Evolutionary conservation across 305 asterid genomes (phyloP).

Genomic region (Stenogyne calaminthoides): DNA sequence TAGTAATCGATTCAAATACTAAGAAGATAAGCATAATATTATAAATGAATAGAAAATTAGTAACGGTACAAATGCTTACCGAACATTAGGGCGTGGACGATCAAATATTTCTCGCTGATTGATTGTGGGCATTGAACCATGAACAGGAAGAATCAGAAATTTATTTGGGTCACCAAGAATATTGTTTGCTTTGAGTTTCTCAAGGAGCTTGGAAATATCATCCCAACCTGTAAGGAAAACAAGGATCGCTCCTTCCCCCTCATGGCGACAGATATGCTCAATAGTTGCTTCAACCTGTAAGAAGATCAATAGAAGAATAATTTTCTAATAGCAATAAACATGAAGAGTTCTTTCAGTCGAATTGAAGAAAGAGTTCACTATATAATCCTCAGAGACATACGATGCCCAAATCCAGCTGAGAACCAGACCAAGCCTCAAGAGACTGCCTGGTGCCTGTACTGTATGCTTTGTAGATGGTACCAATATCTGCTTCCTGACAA

Average conservation of each 20-base stretch:
- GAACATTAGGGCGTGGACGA: conserved; percentile 71
- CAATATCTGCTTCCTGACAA: conserved; percentile 75
- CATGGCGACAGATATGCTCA: conserved; percentile 79
- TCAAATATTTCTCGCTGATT: conserved; percentile 90
- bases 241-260: conserved; percentile 86
- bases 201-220: conserved; percentile 88
- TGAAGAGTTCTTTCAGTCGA: conserved; percentile 21
- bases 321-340: conserved; percentile 19
- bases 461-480: conserved; percentile 71
- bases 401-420: conserved; percentile 84
- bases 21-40: neutral
- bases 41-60: conserved; percentile 13
- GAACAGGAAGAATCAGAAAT: conserved; percentile 84
- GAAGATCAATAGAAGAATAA: conserved; percentile 22
- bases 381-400: conserved; percentile 52
- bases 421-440: conserved; percentile 93
- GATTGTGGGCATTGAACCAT: conserved; percentile 96
- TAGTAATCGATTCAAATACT: neutral
- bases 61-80: conserved; percentile 44
- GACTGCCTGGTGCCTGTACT: conserved; percentile 74
- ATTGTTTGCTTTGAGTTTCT: conserved; percentile 63
- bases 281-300: conserved; percentile 83
- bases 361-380: neutral
- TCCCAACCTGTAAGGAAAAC: conserved; percentile 98
- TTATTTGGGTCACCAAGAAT: conserved; percentile 64